Evolutionary conservation across 2,329 filamentous ascomycete genomes (phyloP), one percentile per base, ranked within the genome.

Genomic region (Pseudogymnoascus sp.): DNA sequence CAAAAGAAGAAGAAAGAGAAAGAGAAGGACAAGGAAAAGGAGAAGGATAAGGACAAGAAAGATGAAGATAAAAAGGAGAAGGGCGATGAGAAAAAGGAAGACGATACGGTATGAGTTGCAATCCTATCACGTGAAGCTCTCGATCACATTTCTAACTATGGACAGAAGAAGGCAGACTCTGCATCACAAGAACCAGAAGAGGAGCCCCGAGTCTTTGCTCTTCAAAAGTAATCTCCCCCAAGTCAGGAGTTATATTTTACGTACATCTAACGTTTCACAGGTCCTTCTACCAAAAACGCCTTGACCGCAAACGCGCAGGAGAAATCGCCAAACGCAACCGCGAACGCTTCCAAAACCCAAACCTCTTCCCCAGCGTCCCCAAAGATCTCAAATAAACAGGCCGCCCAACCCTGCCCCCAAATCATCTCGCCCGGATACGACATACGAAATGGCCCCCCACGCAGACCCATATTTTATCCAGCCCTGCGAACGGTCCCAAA

Each of bases 301-400:
- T 96, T 58, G 86, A 91, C 71, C 88, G 88, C 71, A 87, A 92
- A 70, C 83, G 86, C 43, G 88, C 89, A 72, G 82, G 83, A n/a
- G 90, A 94, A 70, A 79, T 86, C 60, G 88, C 91, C 9, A 95
- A 86, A 74, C 81, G 89, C 59, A 94, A 93, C 70, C 85, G 87
- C 43, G 90, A 97, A 72, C 84, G 91, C 47, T 74, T 96, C 63
- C 87, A 84, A 65, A 88, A 92, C 70, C 89, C 91, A 1, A 83
- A 81, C 25, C 84, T 88, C 63, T 97, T 97, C 70, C 94, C 94
- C 1, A 88, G 89, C 41, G 91, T 94, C 1, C 93, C 93, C 2
- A 88, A 84, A 59, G 82, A 82, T 39, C 69, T 77, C 6, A 16
- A 20, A 4, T 11, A 4, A 30, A 2, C 14, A 11, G 16, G 2